A percentile compares a stretch with the other conserved stretches of the same genome.
Conservation (phyloP, 2,329 filamentous ascomycete species). For the Aspergillus quadricinctus region DNA sequence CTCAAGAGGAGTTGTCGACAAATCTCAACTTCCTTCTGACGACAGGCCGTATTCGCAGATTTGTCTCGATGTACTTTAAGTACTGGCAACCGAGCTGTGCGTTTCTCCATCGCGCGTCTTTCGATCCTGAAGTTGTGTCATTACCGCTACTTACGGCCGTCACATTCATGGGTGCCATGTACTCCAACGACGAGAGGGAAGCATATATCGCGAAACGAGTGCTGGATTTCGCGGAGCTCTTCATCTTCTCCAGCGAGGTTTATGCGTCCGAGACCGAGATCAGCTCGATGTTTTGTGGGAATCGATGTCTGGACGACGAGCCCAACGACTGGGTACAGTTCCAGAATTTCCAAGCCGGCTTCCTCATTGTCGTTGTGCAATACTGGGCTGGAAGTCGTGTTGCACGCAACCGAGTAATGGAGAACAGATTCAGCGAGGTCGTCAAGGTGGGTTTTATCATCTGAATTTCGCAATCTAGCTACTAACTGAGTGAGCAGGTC, state of each 20-base stretch:
- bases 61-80: constrained; percentile 41
- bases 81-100: constrained; percentile 44
- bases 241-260: constrained; percentile 41
- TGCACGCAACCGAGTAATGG: constrained; percentile 40
- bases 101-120: constrained; percentile 41
- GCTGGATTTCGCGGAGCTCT: constrained; percentile 42
- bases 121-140: constrained; percentile 35
- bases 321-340: constrained; percentile 33
- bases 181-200: constrained; percentile 39
- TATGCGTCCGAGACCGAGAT: constrained; percentile 40
- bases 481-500: constrained; percentile 21
- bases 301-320: constrained; percentile 17
- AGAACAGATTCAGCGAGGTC: constrained; percentile 41
- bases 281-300: constrained; percentile 27
- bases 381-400: constrained; percentile 42
- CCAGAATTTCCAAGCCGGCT: constrained; percentile 41
- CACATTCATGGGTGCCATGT: constrained; percentile 44
- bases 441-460: constrained; percentile 30
- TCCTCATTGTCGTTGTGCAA: constrained; percentile 39
- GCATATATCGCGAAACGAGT: constrained; percentile 35
- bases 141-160: constrained; percentile 39
- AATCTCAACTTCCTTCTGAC: constrained; percentile 39
- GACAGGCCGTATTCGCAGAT: constrained; percentile 39
- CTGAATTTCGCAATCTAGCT: neutral
- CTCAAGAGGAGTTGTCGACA: constrained; percentile 37